Evolutionary conservation across 768 basidiomycete species (phyloP), one percentile per base, ranked within the genome.

Genomic region (Kwoniella newhampshirensis): DNA sequence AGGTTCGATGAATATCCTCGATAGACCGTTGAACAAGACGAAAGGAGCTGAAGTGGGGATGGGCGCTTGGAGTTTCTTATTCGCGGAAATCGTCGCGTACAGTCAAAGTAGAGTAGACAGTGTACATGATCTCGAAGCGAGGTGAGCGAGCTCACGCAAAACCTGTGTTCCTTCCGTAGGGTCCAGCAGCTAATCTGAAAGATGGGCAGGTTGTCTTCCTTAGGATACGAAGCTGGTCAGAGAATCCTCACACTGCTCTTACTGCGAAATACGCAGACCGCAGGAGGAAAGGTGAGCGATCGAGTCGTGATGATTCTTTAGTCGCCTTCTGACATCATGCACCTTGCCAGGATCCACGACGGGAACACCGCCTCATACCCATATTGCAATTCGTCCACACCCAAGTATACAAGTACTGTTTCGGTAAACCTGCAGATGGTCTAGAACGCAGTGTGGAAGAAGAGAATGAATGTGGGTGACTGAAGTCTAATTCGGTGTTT

Each of bases 371-470:
- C 40, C 86, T 98, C 65, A 82, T 98, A 17, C 89, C 91, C 4
- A 87, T 89, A 3, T 82, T 99, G 52, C 91, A 93, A 86, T 87
- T 86, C 70, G 85, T 99, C 49, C 94, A 97, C 68, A 92, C 91
- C 1, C 90, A 94, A 66, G 86, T 98, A 23, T 99, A 94, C 87
- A 85, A 86, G 55, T 88, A 91, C 27, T 87, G 93, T 17, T 99
- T 94, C 70, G 91, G 91, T 8, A 89, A 87, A 74, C 82, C 91
- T 8, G 96, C 96, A 20, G 94, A 97, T 73, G 91, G 88, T 1
- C 85, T 99, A 54, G 93, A 99, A 77, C 88, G 91, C 79, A 92
- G 90, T 64, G 90, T 97, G 0, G 92, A 96, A 76, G 91, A 94
- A 57, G 86, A 89, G 18, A 94, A 98, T 73, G 96, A 99, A 81